phyloP scores from a whole-genome alignment of 352 stramenopile species.

The Hyaloperonospora brassicae region DNA sequence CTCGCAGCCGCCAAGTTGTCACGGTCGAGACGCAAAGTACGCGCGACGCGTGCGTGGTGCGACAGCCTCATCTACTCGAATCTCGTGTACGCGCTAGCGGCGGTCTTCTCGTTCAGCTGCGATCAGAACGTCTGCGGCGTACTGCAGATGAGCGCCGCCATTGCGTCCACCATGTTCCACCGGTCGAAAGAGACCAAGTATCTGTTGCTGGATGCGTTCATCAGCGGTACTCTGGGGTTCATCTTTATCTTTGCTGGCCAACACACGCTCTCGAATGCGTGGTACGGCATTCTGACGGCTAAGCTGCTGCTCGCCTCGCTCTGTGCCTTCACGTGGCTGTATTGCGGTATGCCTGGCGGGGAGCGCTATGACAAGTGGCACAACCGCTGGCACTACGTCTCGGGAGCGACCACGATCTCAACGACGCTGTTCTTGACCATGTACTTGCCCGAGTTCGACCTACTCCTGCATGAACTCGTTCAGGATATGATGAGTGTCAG shows the following conservation, averaged over 20 bases:
- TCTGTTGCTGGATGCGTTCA: slow-evolving; percentile 65
- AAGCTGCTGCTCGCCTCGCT: slow-evolving; percentile 47
- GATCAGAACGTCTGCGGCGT: slow-evolving; percentile 65
- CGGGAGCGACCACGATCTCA: slow-evolving; percentile 61
- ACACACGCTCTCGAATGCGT: slow-evolving; percentile 62
- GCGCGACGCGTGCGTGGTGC: slow-evolving; percentile 52
- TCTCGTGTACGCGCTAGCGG: slow-evolving; percentile 63
- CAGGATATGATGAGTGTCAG: slow-evolving; percentile 47
- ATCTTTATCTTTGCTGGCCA: slow-evolving; percentile 63
- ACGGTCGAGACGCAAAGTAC: slow-evolving; percentile 39
- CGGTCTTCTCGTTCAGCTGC: slow-evolving; percentile 59
- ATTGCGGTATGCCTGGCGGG: slow-evolving; percentile 67
- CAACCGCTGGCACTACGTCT: slow-evolving; percentile 78
- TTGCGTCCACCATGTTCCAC: slow-evolving; percentile 74
- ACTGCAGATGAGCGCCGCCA: slow-evolving; percentile 58
- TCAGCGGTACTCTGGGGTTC: slow-evolving; percentile 60
- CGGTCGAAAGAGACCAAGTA: slow-evolving; percentile 80
- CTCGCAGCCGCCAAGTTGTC: slow-evolving; percentile 22
- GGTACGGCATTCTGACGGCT: slow-evolving; percentile 65
- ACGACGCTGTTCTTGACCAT: slow-evolving; percentile 64
- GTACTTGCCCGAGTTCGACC: slow-evolving; percentile 75
- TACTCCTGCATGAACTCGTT: slow-evolving; percentile 66
- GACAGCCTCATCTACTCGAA: slow-evolving; percentile 81
- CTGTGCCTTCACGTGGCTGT: slow-evolving; percentile 74
- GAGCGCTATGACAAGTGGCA: slow-evolving; percentile 75